Evolutionary conservation across 2,329 filamentous ascomycete genomes (phyloP), one percentile per base, ranked within the genome.

Genomic region (Harringtonia aguacate): DNA sequence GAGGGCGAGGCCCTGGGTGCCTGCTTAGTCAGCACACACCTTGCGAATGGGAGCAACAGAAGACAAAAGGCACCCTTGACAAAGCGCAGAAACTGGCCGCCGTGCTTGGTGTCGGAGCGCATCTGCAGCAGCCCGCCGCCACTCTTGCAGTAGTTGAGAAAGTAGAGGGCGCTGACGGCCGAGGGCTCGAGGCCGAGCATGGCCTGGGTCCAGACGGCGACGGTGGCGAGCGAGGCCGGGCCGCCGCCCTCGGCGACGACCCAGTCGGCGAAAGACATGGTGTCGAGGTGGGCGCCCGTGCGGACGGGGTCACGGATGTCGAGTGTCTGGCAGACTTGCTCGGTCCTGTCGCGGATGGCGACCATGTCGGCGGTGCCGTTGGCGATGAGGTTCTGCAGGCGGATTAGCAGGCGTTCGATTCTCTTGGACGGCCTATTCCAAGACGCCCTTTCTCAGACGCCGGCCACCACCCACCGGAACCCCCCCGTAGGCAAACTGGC

Each of bases 141-240:
- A 12, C 63, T 65, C 50, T 67, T 69, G 61, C 68, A 71, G 57
- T 79, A 77, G 51, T 74, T 63, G 20, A 79, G 59, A 50, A 79
- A 75, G 52, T 60, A 77, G 2, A 73, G 53, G 0, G 73, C 72
- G 8, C 65, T 69, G 5, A 75, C 52, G 13, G 77, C 70, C 2
- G 44, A 46, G 0, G 72, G 64, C 29, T 75, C 69, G 1, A 66
- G 56, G 2, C 73, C 73, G 2, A 75, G 56, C 65, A 51, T 48
- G 4, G 34, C 46, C 8, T 41, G 42, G 7, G 46, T 50, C 49
- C 49, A 51, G 1, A 50, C 37, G 9, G 30, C 34, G 4, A 39
- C 49, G 5, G 47, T 41, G 8, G 28, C 39, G 15, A 47, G 35
- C 13, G 49, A 38, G 2, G 37, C 41, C 4, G 27, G 7, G 20